Conservation (phyloP, 2,329 filamentous ascomycete genomes). For the Paecilomyces variotii region DNA sequence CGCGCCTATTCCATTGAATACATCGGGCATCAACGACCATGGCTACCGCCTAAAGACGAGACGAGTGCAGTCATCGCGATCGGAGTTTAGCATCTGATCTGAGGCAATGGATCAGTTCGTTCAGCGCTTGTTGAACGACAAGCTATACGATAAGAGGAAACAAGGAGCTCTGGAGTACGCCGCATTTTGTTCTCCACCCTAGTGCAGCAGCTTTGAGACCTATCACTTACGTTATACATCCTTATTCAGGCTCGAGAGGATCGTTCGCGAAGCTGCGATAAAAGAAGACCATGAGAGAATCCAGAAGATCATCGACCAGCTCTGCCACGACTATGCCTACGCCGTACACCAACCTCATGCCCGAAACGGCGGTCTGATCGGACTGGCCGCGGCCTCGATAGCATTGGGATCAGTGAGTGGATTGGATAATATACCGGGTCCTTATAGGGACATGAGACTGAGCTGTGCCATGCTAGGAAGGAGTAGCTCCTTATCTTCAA, state of each 20-base stretch:
- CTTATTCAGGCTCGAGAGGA: slow-evolving; percentile 66
- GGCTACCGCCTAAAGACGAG: neutral
- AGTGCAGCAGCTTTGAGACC: neutral
- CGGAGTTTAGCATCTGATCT: neutral
- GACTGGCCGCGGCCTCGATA: slow-evolving; percentile 89
- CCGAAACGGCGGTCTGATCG: slow-evolving; percentile 91
- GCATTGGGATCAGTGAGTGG: slow-evolving; percentile 79
- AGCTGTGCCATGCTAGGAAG: slow-evolving; percentile 45
- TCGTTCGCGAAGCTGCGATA: slow-evolving; percentile 75
- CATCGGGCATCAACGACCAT: neutral
- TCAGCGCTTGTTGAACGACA: slow-evolving; percentile 88
- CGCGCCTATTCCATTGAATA: neutral
- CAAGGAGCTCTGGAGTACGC: slow-evolving; percentile 89
- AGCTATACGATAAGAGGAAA: slow-evolving; percentile 97
- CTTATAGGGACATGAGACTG: slow-evolving; percentile 3
- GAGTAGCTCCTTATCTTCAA: slow-evolving; percentile 83
- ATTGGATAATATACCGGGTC: neutral
- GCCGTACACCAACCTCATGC: slow-evolving; percentile 95
- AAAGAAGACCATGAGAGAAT: slow-evolving; percentile 73
- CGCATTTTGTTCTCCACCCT: slow-evolving; percentile 3
- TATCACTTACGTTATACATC: slow-evolving; percentile 4
- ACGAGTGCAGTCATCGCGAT: neutral
- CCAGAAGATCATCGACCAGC: slow-evolving; percentile 82
- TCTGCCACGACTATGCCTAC: slow-evolving; percentile 96
- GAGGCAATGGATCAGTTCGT: slow-evolving; percentile 75